These are phyloP conservation scores for Torulaspora pretoriensis DNA, from an alignment of 1,139 yeast genomes.

Conservation along the genomic window DNA sequence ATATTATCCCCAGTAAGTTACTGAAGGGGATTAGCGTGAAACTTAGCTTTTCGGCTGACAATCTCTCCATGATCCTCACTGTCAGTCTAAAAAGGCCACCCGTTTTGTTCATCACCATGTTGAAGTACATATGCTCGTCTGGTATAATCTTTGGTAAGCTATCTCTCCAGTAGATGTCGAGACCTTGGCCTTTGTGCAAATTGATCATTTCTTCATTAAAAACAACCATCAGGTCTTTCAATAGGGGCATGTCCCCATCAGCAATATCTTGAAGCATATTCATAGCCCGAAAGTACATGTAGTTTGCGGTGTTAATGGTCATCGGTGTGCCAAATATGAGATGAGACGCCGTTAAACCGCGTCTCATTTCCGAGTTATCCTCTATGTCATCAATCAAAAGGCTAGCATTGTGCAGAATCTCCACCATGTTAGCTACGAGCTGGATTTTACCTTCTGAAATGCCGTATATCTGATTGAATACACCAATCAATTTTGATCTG, in stretches of 20 bases:
- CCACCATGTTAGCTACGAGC: constrained; percentile 45
- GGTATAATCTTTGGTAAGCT: constrained; percentile 50
- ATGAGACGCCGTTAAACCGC: constrained; percentile 81
- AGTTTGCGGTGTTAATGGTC: constrained; percentile 78
- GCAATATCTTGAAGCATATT: constrained; percentile 24
- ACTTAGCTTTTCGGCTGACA: constrained; percentile 12
- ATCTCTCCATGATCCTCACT: constrained; percentile 54
- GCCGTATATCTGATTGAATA: constrained; percentile 47
- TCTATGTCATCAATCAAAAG: constrained; percentile 82
- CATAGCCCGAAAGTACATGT: constrained; percentile 75
- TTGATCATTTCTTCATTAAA: constrained; percentile 69
- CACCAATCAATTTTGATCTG: constrained; percentile 45
- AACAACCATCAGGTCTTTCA: constrained; percentile 37
- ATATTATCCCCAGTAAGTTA: constrained; percentile 73
- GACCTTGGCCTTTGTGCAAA: constrained; percentile 84
- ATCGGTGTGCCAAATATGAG: constrained; percentile 68
- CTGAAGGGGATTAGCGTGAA: constrained; percentile 52
- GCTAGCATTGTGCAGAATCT: constrained; percentile 61
- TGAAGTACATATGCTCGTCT: constrained; percentile 58
- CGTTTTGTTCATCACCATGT: constrained; percentile 84
- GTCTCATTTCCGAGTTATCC: constrained; percentile 61
- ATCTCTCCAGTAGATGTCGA: constrained; percentile 87
- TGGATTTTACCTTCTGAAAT: constrained; percentile 39
- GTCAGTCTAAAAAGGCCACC: constrained; percentile 83
- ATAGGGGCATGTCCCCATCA: constrained; percentile 10